Evolutionary conservation across 163 green algal species (phyloP), one percentile per base, ranked within the genome.

Genomic region (Chloroidium sp.): DNA sequence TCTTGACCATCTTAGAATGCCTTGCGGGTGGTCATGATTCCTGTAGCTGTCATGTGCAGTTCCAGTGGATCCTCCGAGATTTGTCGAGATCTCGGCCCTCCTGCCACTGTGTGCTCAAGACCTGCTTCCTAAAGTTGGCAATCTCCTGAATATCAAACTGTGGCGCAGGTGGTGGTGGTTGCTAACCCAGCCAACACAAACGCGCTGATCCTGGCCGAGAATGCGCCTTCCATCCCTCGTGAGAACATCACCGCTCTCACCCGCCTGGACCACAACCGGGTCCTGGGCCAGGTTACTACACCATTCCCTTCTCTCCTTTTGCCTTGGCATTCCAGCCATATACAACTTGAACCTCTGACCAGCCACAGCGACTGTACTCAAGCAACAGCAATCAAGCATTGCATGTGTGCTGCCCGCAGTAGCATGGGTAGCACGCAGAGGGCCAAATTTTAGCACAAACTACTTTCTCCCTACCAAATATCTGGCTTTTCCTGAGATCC

Each of bases 181-280:
- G 95, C 95, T 74, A 98, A 97, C 87, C 94, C 94, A 58, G 94
- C 94, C 80, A 98, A 98, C 90, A 98, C 94, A 76, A 97, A 97
- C 87, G 90, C 92, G 2, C 81, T 94, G 12, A 95, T 98, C 79
- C 86, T 98, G 59, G 89, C 85, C 77, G 87, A 97, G 87, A 89
- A 94, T 77, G 94, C 93, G 2, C 91, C 93, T 61, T 89, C 82
- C 75, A 95, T 98, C 85, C 90, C 91, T 13, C 69, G 78, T 1
- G 88, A 96, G 86, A 97, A 97, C 90, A 97, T 98, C 86, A 97
- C 94, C 2, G 93, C 87, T 84, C 83, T 98, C 74, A 98, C 94
- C 8, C 92, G 95, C 76, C 89, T 99, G 69, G 95, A 98, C 87
- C 95, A 99, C 90, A 99, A 99, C 91, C 88, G 95, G 74, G 93